These are phyloP conservation scores for Tulasnella sp. DNA, from an alignment of 768 basidiomycete genomes.

Conservation along the genomic window DNA sequence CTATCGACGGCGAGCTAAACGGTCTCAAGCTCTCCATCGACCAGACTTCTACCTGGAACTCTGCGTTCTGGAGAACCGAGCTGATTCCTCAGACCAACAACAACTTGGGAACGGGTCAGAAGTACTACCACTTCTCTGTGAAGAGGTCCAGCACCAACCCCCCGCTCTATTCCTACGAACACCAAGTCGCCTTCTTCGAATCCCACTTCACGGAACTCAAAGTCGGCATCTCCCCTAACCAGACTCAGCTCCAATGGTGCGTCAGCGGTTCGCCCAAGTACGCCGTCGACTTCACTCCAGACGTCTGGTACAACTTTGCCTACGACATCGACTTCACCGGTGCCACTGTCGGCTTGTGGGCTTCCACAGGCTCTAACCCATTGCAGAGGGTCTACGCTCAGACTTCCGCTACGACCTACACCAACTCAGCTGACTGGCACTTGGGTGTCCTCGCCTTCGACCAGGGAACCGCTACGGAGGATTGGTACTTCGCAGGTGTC, in stretches of 20 bases:
- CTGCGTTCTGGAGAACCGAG: constrained; percentile 38
- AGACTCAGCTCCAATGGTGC: constrained; percentile 59
- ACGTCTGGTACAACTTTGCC: constrained; percentile 67
- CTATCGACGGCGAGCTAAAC: constrained; percentile 53
- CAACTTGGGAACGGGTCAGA: constrained; percentile 60
- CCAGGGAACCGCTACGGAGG: constrained; percentile 47
- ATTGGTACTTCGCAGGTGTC: constrained; percentile 64
- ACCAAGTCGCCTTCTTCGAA: constrained; percentile 57
- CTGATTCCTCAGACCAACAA: constrained; percentile 51
- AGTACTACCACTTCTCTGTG: constrained; percentile 67
- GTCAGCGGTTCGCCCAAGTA: constrained; percentile 53
- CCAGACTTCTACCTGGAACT: constrained; percentile 29
- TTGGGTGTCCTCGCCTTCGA: constrained; percentile 61
- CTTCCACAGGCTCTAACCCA: constrained; percentile 54
- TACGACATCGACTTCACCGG: constrained; percentile 66
- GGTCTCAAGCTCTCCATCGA: constrained; percentile 59
- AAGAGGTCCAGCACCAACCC: constrained; percentile 53
- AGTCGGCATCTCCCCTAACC: constrained; percentile 57
- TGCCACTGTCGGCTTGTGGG: constrained; percentile 61
- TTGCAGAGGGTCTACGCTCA: constrained; percentile 56
- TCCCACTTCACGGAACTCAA: constrained; percentile 68
- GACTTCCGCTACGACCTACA: constrained; percentile 55
- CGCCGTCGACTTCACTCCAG: constrained; percentile 55
- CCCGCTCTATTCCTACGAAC: constrained; percentile 55
- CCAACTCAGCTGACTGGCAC: constrained; percentile 46